A percentile compares a stretch with the other conserved stretches of the same genome.
Conservation (phyloP, 192 early-diverging fungal species). For the Geosiphon pyriformis region DNA sequence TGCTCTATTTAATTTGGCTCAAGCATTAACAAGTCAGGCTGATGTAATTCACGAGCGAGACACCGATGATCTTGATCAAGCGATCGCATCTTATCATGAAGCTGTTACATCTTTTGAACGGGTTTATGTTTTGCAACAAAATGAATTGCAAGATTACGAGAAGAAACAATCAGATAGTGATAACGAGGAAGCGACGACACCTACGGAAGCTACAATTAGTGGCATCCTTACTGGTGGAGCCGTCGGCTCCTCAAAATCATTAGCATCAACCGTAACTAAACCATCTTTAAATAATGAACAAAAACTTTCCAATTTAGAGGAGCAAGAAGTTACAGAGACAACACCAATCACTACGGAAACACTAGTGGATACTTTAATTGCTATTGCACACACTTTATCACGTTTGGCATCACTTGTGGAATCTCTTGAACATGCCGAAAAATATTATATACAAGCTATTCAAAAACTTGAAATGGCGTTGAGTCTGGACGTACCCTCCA, state of each 20-base stretch:
- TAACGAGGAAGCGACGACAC: background rate
- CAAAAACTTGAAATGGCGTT: conserved; percentile 37
- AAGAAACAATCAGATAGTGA: background rate
- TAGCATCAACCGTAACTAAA: background rate
- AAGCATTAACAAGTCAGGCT: conserved; percentile 53
- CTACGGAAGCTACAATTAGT: background rate
- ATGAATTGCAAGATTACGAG: conserved; percentile 32
- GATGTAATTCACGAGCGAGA: conserved; percentile 50
- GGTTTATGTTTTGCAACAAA: conserved; percentile 44
- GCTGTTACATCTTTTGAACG: conserved; percentile 45
- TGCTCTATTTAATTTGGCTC: conserved; percentile 61
- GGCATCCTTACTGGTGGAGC: background rate
- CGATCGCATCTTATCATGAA: conserved; percentile 39
- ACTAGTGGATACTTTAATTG: conserved; percentile 48
- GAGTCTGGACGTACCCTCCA: conserved; percentile 28
- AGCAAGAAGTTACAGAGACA: conserved; percentile 34
- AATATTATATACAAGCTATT: conserved; percentile 38
- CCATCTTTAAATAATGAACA: conserved; percentile 2
- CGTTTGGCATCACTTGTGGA: conserved; percentile 47
- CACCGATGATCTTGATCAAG: conserved; percentile 38
- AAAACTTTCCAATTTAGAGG: background rate
- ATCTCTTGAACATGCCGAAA: conserved; percentile 30
- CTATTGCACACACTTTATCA: conserved; percentile 43
- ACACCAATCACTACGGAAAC: conserved; percentile 36
- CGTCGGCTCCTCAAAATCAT: background rate